phyloP scores from a whole-genome alignment of 2,329 filamentous ascomycete genomes.

The Phaeoacremonium minimum region DNA sequence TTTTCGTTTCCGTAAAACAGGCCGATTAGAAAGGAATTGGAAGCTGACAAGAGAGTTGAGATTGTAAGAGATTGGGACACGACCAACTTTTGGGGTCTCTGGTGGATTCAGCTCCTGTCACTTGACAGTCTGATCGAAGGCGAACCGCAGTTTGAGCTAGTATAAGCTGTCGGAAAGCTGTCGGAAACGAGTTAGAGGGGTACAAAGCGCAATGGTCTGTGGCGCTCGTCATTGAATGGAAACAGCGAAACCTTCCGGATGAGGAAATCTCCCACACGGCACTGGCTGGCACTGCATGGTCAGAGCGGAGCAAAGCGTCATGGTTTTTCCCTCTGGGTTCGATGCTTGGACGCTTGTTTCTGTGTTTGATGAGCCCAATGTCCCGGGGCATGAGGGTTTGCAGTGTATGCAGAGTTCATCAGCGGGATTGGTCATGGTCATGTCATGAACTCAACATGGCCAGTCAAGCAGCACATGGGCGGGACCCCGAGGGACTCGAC shows the following conservation, averaged over 20 bases:
- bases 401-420: neutral
- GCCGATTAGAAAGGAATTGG: slow-evolving; percentile 7
- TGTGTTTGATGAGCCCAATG: neutral
- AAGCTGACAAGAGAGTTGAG: slow-evolving; percentile 4
- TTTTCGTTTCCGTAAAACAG: too few relatives aligned
- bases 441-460: slow-evolving; percentile 13
- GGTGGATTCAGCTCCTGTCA: slow-evolving; percentile 15
- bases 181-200: slow-evolving; percentile 17
- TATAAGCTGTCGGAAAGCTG: slow-evolving; percentile 11
- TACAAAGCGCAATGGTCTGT: slow-evolving; percentile 10
- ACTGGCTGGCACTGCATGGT: slow-evolving; percentile 17
- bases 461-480: neutral
- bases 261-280: slow-evolving; percentile 18
- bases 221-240: slow-evolving; percentile 10
- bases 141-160: slow-evolving; percentile 2
- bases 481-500: neutral
- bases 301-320: slow-evolving; percentile 15
- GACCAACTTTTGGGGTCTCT: slow-evolving; percentile 12
- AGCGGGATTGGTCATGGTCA: slow-evolving; percentile 23
- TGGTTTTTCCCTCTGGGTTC: slow-evolving; percentile 12
- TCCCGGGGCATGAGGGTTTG: slow-evolving; percentile 5
- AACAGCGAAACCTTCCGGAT: slow-evolving; percentile 22
- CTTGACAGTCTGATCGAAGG: slow-evolving; percentile 13
- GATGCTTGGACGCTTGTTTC: slow-evolving; percentile 9
- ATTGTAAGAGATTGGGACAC: slow-evolving; percentile 4